Conservation (phyloP, 108 stramenopile genomes). For the Cyclotella choctawhatcheeana region DNA sequence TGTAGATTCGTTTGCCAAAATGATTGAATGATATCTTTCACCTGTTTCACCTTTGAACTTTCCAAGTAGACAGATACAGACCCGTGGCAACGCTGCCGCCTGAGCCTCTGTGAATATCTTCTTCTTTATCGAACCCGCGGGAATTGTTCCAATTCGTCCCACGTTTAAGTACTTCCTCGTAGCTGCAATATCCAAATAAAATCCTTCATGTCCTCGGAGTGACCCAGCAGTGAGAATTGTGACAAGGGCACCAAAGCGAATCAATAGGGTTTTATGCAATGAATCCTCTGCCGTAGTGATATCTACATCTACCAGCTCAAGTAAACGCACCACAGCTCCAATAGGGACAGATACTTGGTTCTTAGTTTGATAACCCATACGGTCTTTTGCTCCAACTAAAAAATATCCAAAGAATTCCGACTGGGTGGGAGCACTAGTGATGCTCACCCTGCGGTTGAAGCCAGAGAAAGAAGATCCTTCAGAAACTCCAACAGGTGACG, state of each 20-base stretch:
- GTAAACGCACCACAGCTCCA: neutral
- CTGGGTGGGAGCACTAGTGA: slow-evolving; percentile 17
- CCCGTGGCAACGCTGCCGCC: neutral
- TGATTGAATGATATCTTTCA: neutral
- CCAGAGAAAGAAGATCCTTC: slow-evolving; percentile 23
- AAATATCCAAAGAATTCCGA: slow-evolving; percentile 17
- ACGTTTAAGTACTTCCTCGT: neutral
- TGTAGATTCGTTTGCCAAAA: slow-evolving; percentile 1
- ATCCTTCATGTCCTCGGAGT: slow-evolving; percentile 14
- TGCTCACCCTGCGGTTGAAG: neutral
- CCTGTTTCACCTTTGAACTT: slow-evolving; percentile 31
- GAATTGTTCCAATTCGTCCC: slow-evolving; percentile 5
- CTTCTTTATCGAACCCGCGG: neutral
- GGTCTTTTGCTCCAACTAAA: neutral
- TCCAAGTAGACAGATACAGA: slow-evolving; percentile 17
- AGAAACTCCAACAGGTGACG: slow-evolving; percentile 12
- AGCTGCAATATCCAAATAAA: slow-evolving; percentile 1
- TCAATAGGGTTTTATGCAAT: neutral
- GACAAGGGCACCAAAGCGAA: neutral
- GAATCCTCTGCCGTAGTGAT: neutral
- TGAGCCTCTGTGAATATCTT: neutral
- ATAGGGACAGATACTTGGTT: slow-evolving; percentile 1
- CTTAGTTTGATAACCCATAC: slow-evolving; percentile 21
- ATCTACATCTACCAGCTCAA: slow-evolving; percentile 5
- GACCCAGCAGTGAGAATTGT: neutral